Evolutionary conservation across 1,139 yeast genomes (phyloP).

Genomic region (Scheffersomyces insectosa): DNA sequence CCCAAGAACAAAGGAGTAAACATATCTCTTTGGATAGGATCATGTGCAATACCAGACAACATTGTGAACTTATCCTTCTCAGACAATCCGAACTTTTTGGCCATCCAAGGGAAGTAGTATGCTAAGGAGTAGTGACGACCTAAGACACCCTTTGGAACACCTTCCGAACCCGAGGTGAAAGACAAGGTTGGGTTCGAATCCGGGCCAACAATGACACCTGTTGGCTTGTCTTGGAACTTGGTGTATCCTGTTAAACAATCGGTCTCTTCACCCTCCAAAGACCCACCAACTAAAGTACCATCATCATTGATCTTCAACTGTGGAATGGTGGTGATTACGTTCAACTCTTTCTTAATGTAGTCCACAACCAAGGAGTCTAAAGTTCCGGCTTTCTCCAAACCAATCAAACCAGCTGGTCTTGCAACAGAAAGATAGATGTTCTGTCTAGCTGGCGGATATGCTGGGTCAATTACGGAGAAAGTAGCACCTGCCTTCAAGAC

Average conservation of each 20-base stretch:
- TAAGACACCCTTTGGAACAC: conserved; percentile 96
- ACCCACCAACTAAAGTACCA: conserved; percentile 72
- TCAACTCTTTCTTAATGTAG: conserved; percentile 70
- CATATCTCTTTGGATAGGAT: conserved; percentile 98
- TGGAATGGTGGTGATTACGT: conserved; percentile 72
- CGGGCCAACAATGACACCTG: conserved; percentile 96
- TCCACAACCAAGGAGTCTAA: conserved; percentile 75
- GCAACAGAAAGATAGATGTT: conserved; percentile 91
- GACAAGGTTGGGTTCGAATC: conserved; percentile 96
- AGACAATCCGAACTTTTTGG: conserved; percentile 73
- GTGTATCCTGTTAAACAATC: conserved; percentile 57
- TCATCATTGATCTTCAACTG: conserved; percentile 74
- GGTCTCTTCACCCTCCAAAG: conserved; percentile 17
- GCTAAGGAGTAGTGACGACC: conserved; percentile 97
- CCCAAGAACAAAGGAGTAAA: conserved; percentile 96
- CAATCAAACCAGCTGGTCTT: conserved; percentile 86
- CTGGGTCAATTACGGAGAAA: conserved; percentile 97
- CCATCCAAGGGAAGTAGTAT: conserved; percentile 99
- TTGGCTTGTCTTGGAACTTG: conserved; percentile 51
- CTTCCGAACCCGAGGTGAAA: conserved; percentile 98
- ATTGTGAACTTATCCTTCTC: conserved; percentile 89
- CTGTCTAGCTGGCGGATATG: conserved; percentile 98
- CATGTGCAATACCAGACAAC: conserved; percentile 99
- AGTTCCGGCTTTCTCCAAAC: conserved; percentile 85
- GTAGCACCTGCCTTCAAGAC: conserved; percentile 98